Evolutionary conservation across 2,329 filamentous ascomycete genomes (phyloP), one percentile per base, ranked within the genome.

Genomic region (Cytospora chrysosperma): DNA sequence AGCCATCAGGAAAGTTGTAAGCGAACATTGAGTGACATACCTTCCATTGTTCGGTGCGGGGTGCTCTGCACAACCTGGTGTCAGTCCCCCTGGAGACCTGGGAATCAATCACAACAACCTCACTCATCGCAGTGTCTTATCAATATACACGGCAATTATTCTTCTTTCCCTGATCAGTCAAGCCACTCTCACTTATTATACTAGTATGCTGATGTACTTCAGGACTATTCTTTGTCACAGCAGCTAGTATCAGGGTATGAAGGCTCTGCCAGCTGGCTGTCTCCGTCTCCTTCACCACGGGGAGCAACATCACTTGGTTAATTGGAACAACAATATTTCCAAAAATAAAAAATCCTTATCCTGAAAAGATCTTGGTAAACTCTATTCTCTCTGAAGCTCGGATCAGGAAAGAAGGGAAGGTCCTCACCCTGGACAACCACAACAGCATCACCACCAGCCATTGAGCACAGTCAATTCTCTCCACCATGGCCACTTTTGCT

Each of bases 21-120:
- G n/a, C 34, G 32, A 47, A 13, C 24, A n/a, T 24, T 21, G 51
- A 34, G 37, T 43, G 40, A 50, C 47, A 49, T n/a, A 7, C 27
- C 10, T 13, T 55, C 13, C 27, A 57, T 19, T 26, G 4, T 21
- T 27, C 24, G 1, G 50, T 59, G 40, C 32, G 21, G 50, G 55
- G 32, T 43, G n/a, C 32, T 65, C 55, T 59, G 55, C 59, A 62
- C 47, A 52, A 59, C 59, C 24, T 56, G 55, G 40, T 56, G 13
- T 37, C 30, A 47, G 24, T 27, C 17, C 13, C 7, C 49, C 30
- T 17, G 32, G 37, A 30, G 51, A 3, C 32, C 37, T 49, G 37
- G 17, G 51, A 40, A 12, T n/a, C 19, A 13, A 49, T 24, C 26
- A 28, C 52, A 61, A 15, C 40, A 61, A 52, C 53, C 21, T n/a